Conservation (phyloP, 2,329 filamentous ascomycete species). For the Decorospora gaudefroyi region DNA sequence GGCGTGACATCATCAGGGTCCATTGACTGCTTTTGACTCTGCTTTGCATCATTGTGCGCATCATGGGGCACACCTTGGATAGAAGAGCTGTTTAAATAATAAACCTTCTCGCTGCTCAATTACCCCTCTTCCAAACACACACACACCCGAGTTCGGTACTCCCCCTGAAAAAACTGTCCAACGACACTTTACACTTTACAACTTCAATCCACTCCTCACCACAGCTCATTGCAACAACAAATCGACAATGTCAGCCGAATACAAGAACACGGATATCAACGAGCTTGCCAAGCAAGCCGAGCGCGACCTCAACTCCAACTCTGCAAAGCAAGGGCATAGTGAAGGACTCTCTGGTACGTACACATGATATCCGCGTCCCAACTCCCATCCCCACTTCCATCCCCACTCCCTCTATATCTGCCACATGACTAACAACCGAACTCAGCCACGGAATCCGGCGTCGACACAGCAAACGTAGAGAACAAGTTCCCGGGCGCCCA, state of each 20-base stretch:
- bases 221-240: not conserved
- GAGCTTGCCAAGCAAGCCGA: conserved; percentile 55
- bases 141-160: conserved; percentile 1
- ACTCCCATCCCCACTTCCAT: not conserved
- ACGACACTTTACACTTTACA: no score
- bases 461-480: conserved; percentile 48
- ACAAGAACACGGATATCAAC: conserved; percentile 50
- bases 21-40: no score
- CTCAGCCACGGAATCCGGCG: conserved; percentile 53
- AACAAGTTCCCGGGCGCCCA: conserved; percentile 52
- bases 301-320: conserved; percentile 53
- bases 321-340: conserved; percentile 46
- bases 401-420: not conserved
- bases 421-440: not conserved
- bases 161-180: not conserved
- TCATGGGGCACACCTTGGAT: conserved; percentile 1
- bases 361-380: not conserved
- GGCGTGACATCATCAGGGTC: conserved; percentile 27
- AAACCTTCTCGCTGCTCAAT: conserved; percentile 1
- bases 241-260: conserved; percentile 51
- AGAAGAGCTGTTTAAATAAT: not conserved
- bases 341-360: conserved; percentile 48
- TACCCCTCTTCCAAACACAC: not conserved
- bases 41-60: conserved; percentile 12
- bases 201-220: not conserved